Evolutionary conservation across 1,284 basidiomycete species (phyloP).

Genomic region (Puccinia triticina): DNA sequence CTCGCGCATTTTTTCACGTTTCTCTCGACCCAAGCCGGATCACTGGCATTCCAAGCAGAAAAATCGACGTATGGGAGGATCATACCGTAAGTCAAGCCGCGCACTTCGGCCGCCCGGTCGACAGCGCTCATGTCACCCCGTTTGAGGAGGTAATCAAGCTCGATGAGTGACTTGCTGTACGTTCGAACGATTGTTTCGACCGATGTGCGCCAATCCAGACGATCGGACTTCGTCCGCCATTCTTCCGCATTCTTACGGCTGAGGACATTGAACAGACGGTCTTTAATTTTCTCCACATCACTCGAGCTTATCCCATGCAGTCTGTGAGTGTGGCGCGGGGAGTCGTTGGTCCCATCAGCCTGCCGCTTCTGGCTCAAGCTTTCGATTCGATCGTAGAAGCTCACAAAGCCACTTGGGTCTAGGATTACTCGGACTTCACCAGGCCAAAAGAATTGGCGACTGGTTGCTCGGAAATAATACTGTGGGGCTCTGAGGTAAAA

Average conservation of each 20-base stretch:
- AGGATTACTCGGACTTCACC: conserved; percentile 63
- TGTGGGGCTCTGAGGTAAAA: conserved; percentile 43
- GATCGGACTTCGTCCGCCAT: neutral
- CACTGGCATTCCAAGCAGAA: neutral
- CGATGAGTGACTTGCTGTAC: neutral
- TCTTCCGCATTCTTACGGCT: conserved; percentile 24
- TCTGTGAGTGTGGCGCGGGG: neutral
- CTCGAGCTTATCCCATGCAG: conserved; percentile 30
- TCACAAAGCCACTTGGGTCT: too few relatives aligned
- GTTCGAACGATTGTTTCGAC: conserved; percentile 2
- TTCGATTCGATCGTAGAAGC: conserved; percentile 63
- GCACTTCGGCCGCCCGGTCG: conserved; percentile 1
- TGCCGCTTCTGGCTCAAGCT: conserved; percentile 52
- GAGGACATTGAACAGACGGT: conserved; percentile 12
- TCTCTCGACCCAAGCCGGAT: neutral
- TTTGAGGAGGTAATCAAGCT: conserved; percentile 1
- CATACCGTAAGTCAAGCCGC: conserved; percentile 14
- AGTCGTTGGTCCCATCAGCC: neutral
- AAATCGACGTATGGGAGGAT: conserved; percentile 31
- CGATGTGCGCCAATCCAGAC: too few relatives aligned
- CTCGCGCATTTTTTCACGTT: too few relatives aligned
- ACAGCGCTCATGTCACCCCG: conserved; percentile 9
- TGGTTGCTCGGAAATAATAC: conserved; percentile 61
- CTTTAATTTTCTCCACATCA: conserved; percentile 9
- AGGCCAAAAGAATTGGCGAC: conserved; percentile 63